Conservation (phyloP, 1,139 yeast species). For the Suhomyces wounanorum region DNA sequence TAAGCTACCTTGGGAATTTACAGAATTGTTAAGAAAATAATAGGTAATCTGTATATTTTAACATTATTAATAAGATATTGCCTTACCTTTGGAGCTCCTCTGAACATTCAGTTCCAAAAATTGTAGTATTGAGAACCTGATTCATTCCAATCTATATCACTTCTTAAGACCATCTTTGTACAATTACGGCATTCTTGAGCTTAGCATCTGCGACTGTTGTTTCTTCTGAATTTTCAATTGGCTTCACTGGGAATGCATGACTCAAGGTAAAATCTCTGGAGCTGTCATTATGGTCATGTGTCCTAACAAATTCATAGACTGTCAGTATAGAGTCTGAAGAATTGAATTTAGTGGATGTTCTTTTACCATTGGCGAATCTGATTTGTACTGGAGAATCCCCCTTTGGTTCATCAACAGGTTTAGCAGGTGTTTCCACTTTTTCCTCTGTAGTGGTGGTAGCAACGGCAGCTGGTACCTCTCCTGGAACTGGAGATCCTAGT, state of each 20-base stretch:
- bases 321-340: conserved; percentile 65
- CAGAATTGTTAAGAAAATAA: no score
- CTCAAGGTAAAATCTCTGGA: conserved; percentile 64
- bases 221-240: conserved; percentile 55
- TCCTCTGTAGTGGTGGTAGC: conserved; percentile 12
- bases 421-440: conserved; percentile 16
- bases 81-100: no score
- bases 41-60: no score
- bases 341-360: conserved; percentile 64
- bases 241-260: conserved; percentile 82
- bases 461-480: conserved; percentile 41
- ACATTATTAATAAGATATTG: no score
- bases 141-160: not conserved
- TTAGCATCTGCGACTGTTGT: conserved; percentile 73
- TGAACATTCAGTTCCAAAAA: no score
- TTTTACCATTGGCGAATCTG: conserved; percentile 80
- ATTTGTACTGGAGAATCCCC: conserved; percentile 84
- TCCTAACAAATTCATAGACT: conserved; percentile 68
- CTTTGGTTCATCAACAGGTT: conserved; percentile 34
- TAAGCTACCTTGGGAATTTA: no score
- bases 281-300: conserved; percentile 42
- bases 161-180: conserved; percentile 68
- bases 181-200: conserved; percentile 80
- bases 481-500: conserved; percentile 87
- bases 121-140: not conserved